Evolutionary conservation across 148 eudicot species (phyloP).

Genomic region (Diospyros lotus): DNA sequence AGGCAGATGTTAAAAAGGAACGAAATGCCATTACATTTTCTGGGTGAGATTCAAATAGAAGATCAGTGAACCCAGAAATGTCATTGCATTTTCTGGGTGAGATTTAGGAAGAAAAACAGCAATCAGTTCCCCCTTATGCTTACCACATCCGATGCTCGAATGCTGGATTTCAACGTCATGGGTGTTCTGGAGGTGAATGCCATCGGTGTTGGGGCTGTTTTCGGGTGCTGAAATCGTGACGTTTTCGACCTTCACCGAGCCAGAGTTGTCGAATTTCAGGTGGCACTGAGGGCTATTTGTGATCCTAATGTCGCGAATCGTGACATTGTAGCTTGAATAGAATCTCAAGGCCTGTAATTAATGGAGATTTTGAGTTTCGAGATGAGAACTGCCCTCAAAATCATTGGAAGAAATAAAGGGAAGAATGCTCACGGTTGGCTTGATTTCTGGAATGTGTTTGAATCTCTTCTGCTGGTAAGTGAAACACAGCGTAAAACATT

Average conservation of each 20-base stretch:
- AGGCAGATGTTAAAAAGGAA: too few species aligned
- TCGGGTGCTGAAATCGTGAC: constrained; percentile 68
- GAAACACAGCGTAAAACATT: not conserved
- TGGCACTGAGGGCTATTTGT: constrained; percentile 75
- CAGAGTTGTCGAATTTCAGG: constrained; percentile 70
- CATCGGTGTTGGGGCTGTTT: constrained; percentile 78
- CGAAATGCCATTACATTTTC: too few species aligned
- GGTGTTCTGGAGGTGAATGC: constrained; percentile 81
- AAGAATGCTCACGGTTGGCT: constrained; percentile 60
- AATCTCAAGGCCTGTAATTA: constrained; percentile 64
- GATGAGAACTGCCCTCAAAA: not conserved
- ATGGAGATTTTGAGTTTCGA: not conserved
- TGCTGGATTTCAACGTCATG: constrained; percentile 64
- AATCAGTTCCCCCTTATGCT: not conserved
- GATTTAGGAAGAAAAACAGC: too few species aligned
- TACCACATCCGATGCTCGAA: constrained; percentile 67
- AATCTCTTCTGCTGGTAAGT: constrained; percentile 31
- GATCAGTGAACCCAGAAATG: too few species aligned
- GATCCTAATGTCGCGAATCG: constrained; percentile 55
- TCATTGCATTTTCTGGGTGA: too few species aligned
- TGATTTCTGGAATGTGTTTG: constrained; percentile 36
- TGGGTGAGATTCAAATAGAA: too few species aligned
- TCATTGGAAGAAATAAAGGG: too few species aligned
- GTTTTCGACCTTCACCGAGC: constrained; percentile 47
- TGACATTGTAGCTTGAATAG: constrained; percentile 50